Conservation (phyloP, 2,329 filamentous ascomycete species). For the Cladophialophora exuberans region DNA sequence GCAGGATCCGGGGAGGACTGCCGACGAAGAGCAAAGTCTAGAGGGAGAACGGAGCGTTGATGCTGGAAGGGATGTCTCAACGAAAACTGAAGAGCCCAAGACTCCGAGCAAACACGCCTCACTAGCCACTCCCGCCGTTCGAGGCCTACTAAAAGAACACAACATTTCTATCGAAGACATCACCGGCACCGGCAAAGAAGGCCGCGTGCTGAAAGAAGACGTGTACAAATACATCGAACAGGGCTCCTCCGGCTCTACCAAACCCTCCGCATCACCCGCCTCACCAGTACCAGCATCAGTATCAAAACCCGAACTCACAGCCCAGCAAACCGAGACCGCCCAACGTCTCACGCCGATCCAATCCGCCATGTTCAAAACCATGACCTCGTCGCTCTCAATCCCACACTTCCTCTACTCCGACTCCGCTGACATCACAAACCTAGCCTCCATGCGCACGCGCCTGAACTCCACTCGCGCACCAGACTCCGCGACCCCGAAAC, state of each 20-base stretch:
- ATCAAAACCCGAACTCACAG: slow-evolving; percentile 43
- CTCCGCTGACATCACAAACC: slow-evolving; percentile 77
- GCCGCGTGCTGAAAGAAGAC: slow-evolving; percentile 90
- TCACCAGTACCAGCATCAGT: slow-evolving; percentile 40
- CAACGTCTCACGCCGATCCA: slow-evolving; percentile 77
- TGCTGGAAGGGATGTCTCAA: slow-evolving; percentile 47
- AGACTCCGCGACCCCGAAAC: slow-evolving; percentile 57
- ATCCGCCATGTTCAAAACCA: slow-evolving; percentile 93
- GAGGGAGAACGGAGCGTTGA: slow-evolving; percentile 10
- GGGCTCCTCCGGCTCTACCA: slow-evolving; percentile 39
- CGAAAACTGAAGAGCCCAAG: slow-evolving; percentile 6
- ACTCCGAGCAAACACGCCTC: slow-evolving; percentile 62
- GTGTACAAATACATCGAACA: slow-evolving; percentile 72
- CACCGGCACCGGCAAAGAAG: slow-evolving; percentile 84
- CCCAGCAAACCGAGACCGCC: slow-evolving; percentile 67
- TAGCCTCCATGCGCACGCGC: slow-evolving; percentile 72
- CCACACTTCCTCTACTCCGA: slow-evolving; percentile 96
- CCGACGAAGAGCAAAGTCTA: slow-evolving; percentile 41
- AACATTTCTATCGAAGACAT: slow-evolving; percentile 78
- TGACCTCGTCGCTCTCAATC: slow-evolving; percentile 88
- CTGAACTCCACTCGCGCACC: slow-evolving; percentile 67
- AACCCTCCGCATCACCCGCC: slow-evolving; percentile 28
- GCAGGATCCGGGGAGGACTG: slow-evolving; percentile 10
- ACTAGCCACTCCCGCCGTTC: slow-evolving; percentile 88
- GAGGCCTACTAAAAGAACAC: slow-evolving; percentile 81